A percentile compares a stretch with the other conserved stretches of the same genome.
phyloP scores from a whole-genome alignment of 441 rosid species.

The Bruguiera hainesii region DNA sequence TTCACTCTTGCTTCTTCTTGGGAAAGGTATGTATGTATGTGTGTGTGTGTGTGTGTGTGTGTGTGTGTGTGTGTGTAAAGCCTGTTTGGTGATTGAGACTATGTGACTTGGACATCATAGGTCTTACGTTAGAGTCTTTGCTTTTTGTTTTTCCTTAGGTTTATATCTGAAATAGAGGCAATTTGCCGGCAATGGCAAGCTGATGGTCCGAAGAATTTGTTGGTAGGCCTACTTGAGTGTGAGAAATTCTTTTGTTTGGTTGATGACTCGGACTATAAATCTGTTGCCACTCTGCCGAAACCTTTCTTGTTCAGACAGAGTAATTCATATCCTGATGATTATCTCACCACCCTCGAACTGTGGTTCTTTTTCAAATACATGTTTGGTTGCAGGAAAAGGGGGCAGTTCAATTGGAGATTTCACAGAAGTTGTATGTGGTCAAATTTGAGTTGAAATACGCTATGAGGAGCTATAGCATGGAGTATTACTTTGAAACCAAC shows the following conservation, averaged over 20 bases:
- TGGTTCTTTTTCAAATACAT: too few species aligned
- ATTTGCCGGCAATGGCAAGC: constrained; percentile 94
- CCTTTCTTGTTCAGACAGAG: background rate
- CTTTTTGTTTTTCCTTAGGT: constrained; percentile 38
- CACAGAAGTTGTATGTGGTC: constrained; percentile 56
- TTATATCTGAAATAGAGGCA: constrained; percentile 95
- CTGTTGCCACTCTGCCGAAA: background rate
- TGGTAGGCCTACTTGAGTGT: constrained; percentile 44
- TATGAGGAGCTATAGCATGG: constrained; percentile 81
- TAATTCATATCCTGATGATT: background rate
- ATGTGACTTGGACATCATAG: background rate
- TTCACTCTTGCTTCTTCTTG: constrained; percentile 97
- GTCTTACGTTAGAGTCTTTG: background rate
- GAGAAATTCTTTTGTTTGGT: background rate
- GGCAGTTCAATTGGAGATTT: constrained; percentile 58
- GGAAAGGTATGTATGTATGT: constrained; percentile 66
- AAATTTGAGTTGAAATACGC: constrained; percentile 71
- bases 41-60: background rate
- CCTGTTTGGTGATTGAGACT: background rate
- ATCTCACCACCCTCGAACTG: background rate
- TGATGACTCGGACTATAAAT: too few species aligned
- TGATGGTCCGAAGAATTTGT: constrained; percentile 79
- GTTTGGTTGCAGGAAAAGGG: constrained; percentile 71
- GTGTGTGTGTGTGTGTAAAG: background rate
- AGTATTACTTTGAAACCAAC: constrained; percentile 64